A percentile compares a stretch with the other conserved stretches of the same genome.
Conservation (phyloP, 2,329 filamentous ascomycete genomes). For the Curvularia sp. region DNA sequence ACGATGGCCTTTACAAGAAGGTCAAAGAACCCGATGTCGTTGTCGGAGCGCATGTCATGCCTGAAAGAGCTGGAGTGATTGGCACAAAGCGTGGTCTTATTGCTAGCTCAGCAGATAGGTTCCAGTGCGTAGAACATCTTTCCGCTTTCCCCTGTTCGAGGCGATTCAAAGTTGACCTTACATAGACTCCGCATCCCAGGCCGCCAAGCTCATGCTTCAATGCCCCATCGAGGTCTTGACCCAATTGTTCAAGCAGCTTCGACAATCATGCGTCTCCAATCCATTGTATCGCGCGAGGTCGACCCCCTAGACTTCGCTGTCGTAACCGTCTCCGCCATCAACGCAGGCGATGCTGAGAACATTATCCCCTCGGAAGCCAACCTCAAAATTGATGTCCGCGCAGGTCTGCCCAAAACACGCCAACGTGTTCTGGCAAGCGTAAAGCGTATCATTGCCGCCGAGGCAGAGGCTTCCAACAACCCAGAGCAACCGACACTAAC, state of each 20-base stretch:
- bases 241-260: conserved; percentile 65
- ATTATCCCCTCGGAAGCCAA: conserved; percentile 64
- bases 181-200: conserved; percentile 63
- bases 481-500: conserved; percentile 54
- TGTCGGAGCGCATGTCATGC: conserved; percentile 65
- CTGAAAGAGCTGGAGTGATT: conserved; percentile 50
- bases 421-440: conserved; percentile 57
- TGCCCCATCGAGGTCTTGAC: conserved; percentile 64
- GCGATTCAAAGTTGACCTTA: conserved; percentile 20
- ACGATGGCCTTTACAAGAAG: conserved; percentile 63
- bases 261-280: conserved; percentile 65
- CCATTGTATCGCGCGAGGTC: conserved; percentile 64
- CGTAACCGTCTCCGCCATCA: conserved; percentile 65
- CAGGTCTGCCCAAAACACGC: conserved; percentile 56
- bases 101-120: conserved; percentile 52
- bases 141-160: background rate
- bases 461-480: conserved; percentile 59
- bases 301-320: conserved; percentile 63
- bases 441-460: conserved; percentile 62
- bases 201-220: conserved; percentile 64
- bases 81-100: conserved; percentile 54
- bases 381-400: conserved; percentile 63
- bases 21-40: conserved; percentile 64
- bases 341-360: conserved; percentile 67
- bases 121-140: conserved; percentile 27